Evolutionary conservation across 2,329 filamentous ascomycete species (phyloP).

Genomic region (Apiospora kogelbergensis): DNA sequence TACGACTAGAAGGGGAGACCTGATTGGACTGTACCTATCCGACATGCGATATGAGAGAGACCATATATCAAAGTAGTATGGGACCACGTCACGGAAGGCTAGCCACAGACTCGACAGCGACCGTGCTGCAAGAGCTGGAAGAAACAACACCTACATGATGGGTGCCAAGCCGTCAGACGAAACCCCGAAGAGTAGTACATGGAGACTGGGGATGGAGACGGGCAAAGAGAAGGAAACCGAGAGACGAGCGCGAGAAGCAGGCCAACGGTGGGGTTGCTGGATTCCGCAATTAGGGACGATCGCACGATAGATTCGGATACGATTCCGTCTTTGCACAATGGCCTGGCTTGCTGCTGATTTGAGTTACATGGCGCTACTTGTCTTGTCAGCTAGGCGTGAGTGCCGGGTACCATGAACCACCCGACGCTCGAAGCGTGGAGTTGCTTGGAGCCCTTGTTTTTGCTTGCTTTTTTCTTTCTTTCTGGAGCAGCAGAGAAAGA

Average conservation of each 20-base stretch:
- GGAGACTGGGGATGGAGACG: background rate
- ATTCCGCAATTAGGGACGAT: background rate
- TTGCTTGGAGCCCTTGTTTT: background rate
- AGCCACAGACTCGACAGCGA: constrained; percentile 1
- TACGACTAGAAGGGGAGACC: background rate
- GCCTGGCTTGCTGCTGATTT: background rate
- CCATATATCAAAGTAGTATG: constrained; percentile 3
- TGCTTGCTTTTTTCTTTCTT: too few relatives aligned
- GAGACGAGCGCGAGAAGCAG: background rate
- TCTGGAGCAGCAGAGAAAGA: background rate
- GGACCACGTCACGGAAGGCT: constrained; percentile 8
- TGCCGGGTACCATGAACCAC: background rate
- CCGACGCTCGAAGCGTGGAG: background rate
- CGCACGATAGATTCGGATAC: constrained; percentile 4
- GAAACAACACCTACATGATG: constrained; percentile 4
- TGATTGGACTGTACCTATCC: constrained; percentile 9
- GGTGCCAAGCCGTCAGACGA: background rate
- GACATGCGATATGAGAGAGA: background rate
- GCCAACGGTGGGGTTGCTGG: background rate
- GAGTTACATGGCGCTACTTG: constrained; percentile 1
- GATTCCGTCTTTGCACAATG: background rate
- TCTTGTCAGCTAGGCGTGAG: background rate
- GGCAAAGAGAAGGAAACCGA: background rate
- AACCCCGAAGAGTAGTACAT: background rate
- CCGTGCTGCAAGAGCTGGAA: background rate